Conservation (phyloP, 1,284 basidiomycete genomes). For the Ustilago hordei region DNA sequence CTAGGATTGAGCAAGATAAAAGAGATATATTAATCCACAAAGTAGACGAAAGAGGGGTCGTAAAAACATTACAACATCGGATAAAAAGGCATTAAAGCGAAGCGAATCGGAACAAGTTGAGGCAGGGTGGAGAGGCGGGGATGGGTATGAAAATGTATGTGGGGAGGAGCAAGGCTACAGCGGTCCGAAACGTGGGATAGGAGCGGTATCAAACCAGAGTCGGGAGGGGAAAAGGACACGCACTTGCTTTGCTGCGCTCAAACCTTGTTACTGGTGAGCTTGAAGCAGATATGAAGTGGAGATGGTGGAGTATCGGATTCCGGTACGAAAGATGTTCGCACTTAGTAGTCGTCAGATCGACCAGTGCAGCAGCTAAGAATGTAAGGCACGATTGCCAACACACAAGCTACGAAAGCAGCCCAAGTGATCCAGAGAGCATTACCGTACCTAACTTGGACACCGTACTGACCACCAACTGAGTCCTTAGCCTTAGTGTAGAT, state of each 20-base stretch:
- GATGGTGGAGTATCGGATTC: not conserved
- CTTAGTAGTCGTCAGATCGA: conserved; percentile 41
- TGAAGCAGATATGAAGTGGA: not conserved
- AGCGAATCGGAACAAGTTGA: too few species aligned
- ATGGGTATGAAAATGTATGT: not conserved
- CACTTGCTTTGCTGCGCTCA: not conserved
- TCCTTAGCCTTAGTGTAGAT: conserved; percentile 53
- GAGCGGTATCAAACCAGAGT: not conserved
- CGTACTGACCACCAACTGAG: conserved; percentile 37
- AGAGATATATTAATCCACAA: conserved; percentile 2
- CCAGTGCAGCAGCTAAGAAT: conserved; percentile 56
- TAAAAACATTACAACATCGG: not conserved
- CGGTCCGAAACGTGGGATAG: not conserved
- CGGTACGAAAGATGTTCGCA: not conserved
- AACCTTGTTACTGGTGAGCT: conserved; percentile 2
- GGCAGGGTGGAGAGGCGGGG: not conserved
- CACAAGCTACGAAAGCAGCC: conserved; percentile 57
- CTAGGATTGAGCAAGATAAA: not conserved
- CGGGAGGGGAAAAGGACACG: not conserved
- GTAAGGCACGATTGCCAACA: conserved; percentile 58
- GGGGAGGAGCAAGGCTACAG: not conserved
- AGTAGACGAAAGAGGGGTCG: not conserved
- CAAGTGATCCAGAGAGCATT: conserved; percentile 67
- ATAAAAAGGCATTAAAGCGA: not conserved
- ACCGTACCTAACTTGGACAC: conserved; percentile 53